Percentiles rank a stretch among this genome's conserved stretches.
phyloP scores from a whole-genome alignment of 2,329 filamentous ascomycete species.

The Monilinia fructigena region DNA sequence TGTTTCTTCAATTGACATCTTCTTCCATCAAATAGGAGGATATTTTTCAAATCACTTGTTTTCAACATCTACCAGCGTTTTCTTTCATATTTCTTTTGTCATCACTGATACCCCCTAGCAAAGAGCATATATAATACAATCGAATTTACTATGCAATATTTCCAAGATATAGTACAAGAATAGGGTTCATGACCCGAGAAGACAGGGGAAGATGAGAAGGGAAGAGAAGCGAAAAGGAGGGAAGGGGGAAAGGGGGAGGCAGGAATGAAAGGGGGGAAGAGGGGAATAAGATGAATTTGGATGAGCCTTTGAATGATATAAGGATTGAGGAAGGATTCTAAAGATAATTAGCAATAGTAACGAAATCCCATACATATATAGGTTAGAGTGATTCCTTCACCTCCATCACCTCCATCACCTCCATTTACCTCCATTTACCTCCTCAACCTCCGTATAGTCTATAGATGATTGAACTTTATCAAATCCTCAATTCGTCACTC shows the following conservation, averaged over 20 bases:
- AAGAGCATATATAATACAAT: conserved; percentile 15
- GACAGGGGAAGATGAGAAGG: not conserved
- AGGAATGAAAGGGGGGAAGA: not conserved
- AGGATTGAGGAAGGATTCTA: not conserved
- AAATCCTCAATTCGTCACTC: not conserved
- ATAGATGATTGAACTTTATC: not conserved
- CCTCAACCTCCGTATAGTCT: not conserved
- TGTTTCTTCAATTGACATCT: not conserved
- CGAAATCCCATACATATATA: not conserved
- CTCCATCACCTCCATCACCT: too few relatives aligned
- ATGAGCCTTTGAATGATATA: not conserved
- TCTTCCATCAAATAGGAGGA: not conserved
- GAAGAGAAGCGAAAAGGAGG: not conserved
- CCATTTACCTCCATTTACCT: too few relatives aligned
- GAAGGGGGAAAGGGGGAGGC: not conserved
- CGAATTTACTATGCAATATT: conserved; percentile 14
- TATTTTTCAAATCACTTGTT: conserved; percentile 2
- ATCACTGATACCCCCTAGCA: conserved; percentile 14
- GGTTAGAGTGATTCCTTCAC: too few relatives aligned
- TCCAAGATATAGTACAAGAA: conserved; percentile 16
- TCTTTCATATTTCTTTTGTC: conserved; percentile 10
- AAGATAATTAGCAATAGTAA: not conserved
- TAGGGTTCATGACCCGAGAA: conserved; percentile 9
- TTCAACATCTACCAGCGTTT: not conserved
- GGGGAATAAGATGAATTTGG: not conserved